Base-by-base conservation (phyloP, 495 filamentous ascomycete genomes). In the Elasticomyces elasticus region DNA sequence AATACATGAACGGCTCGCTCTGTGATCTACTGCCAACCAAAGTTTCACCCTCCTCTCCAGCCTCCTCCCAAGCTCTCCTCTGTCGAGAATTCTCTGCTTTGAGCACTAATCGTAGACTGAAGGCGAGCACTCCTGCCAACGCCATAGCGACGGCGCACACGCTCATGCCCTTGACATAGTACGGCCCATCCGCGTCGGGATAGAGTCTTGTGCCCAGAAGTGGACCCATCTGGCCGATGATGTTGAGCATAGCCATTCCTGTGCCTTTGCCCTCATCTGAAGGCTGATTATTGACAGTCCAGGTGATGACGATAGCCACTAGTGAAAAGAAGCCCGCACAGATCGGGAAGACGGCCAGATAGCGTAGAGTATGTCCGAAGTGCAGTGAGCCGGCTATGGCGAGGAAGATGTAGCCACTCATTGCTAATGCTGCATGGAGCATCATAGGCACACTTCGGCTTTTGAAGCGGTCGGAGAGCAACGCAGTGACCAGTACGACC, bases 201-300 rank as follows among this genome's bases (percentile, higher is more conserved):
- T 82, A 85, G 20, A 84, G 59, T 46, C 79, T 68, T 17, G 79
- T 81, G 0, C 81, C 81, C 0, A 85, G 62, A 12, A 85, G 64
- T 2, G 81, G 81, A 0, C 81, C 81, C 52, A 79, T 76, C 55
- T 85, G 81, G 0, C 81, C 80, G 25, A 83, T 74, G 23, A 79
- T 56, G 53, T 83, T 81, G 11, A 83, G 56, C 26, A 83, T 69
- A 11, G 74, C 74, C 25, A 83, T 72, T 40, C 78, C 78, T 0
- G 77, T 74, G 0, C 79, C 80, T 31, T 78, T 79, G 54, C 75
- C 73, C 12, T 58, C 59, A 44, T 80, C 75, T 15, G 72, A 74
- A 43, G 67, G 62, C 45, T 66, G 63, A 31, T 66, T 66, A 44
- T 66, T 81, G 67, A 83, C 73, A 17, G 76, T 79, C 79, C 79